phyloP scores from a whole-genome alignment of 371 early-diverging fungal species.

The Apophysomyces elegans region DNA sequence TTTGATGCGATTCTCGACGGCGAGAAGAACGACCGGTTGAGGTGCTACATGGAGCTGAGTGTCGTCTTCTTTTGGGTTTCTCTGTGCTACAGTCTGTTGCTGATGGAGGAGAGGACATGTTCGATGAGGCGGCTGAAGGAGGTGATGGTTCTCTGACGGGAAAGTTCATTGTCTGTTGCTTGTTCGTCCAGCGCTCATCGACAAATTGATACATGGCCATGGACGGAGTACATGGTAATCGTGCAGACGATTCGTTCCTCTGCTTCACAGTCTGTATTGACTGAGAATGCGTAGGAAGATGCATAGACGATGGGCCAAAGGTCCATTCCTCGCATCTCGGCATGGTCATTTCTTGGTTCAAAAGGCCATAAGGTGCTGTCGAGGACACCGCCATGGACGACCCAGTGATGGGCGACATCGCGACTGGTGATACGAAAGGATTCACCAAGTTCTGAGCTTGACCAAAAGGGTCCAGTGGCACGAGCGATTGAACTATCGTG shows the following conservation, averaged over 20 bases:
- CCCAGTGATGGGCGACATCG: background rate
- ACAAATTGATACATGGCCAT: constrained; percentile 6
- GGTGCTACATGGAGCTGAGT: constrained; percentile 5
- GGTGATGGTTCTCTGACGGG: constrained; percentile 1
- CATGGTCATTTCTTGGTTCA: constrained; percentile 5
- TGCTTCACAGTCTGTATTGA: background rate
- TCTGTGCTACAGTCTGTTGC: background rate
- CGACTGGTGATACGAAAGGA: background rate
- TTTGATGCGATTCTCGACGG: constrained; percentile 43
- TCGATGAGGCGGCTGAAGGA: background rate
- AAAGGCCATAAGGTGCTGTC: background rate
- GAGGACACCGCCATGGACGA: constrained; percentile 7
- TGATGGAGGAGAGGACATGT: background rate
- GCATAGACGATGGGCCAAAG: background rate
- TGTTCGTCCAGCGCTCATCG: background rate
- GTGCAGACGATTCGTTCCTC: too few relatives aligned
- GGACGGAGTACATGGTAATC: background rate
- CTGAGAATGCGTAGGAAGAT: background rate
- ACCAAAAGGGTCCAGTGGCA: constrained; percentile 7
- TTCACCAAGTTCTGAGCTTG: constrained; percentile 5
- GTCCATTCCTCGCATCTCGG: background rate
- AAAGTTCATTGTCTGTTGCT: background rate
- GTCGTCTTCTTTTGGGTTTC: background rate
- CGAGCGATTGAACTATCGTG: constrained; percentile 4
- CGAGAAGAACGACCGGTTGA: constrained; percentile 11